Conservation (phyloP, 768 basidiomycete species). For the Leucocoprinus sp. region DNA sequence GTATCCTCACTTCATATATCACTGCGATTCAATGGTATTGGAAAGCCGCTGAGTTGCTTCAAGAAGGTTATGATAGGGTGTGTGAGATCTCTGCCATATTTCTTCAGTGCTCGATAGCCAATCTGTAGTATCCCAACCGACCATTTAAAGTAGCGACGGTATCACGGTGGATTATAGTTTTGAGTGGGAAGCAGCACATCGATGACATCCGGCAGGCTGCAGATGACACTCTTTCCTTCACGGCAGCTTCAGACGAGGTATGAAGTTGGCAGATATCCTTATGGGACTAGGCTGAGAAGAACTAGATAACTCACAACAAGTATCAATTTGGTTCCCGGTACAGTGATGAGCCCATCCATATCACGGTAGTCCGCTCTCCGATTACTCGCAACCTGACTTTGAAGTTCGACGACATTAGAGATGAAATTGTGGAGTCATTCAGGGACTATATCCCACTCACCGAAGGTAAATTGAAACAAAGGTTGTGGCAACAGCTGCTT, state of each 20-base stretch:
- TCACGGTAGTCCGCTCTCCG: conserved; percentile 21
- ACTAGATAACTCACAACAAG: conserved; percentile 26
- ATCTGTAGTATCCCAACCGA: conserved; percentile 16
- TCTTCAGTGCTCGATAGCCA: background rate
- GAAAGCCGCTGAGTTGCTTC: conserved; percentile 17
- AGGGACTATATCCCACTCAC: conserved; percentile 27
- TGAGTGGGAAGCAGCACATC: conserved; percentile 21
- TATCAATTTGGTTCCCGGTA: conserved; percentile 30
- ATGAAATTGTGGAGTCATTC: conserved; percentile 37
- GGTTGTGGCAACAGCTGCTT: background rate
- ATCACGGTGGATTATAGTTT: conserved; percentile 31
- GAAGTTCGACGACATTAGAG: conserved; percentile 31
- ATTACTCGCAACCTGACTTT: conserved; percentile 31
- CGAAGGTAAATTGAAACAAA: conserved; percentile 16
- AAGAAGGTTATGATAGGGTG: conserved; percentile 20
- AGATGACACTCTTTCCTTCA: conserved; percentile 28
- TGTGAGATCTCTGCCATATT: background rate
- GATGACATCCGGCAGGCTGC: conserved; percentile 34
- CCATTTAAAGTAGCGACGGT: conserved; percentile 21
- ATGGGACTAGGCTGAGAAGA: background rate
- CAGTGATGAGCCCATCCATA: conserved; percentile 22
- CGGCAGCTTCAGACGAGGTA: conserved; percentile 25
- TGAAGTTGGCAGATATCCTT: conserved; percentile 3
- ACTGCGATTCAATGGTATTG: conserved; percentile 18
- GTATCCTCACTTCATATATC: conserved; percentile 19